These are phyloP conservation scores for Inga laurina DNA, from an alignment of 306 rosid species.

Conservation along the genomic window DNA sequence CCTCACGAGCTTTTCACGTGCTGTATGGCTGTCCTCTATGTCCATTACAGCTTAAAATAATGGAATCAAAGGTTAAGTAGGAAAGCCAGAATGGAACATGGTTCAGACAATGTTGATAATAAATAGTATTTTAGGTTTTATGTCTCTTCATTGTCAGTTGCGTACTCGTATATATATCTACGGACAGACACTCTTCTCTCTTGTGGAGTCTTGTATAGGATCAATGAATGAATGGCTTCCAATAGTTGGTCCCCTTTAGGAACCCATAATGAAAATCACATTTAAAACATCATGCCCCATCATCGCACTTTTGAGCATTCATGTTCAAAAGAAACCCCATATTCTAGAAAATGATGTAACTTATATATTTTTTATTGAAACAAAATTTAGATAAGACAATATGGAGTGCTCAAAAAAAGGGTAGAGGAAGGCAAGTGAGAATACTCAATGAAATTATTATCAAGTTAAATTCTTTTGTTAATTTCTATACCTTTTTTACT, in stretches of 20 bases:
- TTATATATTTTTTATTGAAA: background rate
- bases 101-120: constrained; percentile 34
- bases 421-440: no score
- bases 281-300: constrained; percentile 31
- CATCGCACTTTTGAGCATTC: constrained; percentile 13
- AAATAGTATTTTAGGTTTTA: constrained; percentile 29
- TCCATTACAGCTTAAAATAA: constrained; percentile 39
- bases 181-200: background rate
- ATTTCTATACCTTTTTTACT: background rate
- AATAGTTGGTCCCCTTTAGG: constrained; percentile 26
- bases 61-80: background rate
- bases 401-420: no score
- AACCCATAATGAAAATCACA: constrained; percentile 12
- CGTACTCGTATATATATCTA: background rate
- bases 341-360: background rate
- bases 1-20: constrained; percentile 62
- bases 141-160: constrained; percentile 31
- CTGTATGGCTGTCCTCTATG: constrained; percentile 42
- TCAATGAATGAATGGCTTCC: constrained; percentile 17
- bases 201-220: constrained; percentile 14
- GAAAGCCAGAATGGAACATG: constrained; percentile 42
- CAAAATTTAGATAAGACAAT: no score
- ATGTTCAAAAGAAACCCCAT: background rate
- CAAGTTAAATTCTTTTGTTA: no score
- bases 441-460: no score